Percentiles rank a stretch among this genome's conserved stretches.
These are phyloP conservation scores for Pholiota microspora DNA, from an alignment of 768 basidiomycete genomes.

Conservation along the genomic window DNA sequence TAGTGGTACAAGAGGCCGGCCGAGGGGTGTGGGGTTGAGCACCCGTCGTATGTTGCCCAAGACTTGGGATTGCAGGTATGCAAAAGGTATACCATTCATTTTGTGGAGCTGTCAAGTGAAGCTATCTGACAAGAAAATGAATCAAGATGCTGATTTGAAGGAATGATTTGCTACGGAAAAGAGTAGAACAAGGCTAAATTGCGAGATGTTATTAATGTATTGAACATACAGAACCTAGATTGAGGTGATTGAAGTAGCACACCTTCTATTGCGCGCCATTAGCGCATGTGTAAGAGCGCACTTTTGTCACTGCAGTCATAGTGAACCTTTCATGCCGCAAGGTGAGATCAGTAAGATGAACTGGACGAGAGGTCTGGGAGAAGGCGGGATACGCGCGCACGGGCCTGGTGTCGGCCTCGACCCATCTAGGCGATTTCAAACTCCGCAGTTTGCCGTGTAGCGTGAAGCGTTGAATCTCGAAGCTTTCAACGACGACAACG, in stretches of 20 bases:
- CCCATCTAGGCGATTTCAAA: slow-evolving; percentile 30
- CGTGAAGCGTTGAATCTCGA: background rate
- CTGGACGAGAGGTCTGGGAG: background rate
- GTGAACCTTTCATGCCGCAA: no score
- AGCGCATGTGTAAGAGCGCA: no score
- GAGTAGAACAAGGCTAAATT: background rate
- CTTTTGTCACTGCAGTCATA: no score
- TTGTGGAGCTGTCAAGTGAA: no score
- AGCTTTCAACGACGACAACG: background rate
- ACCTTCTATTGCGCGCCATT: no score
- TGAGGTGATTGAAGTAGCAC: background rate
- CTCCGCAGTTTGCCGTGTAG: slow-evolving; percentile 22
- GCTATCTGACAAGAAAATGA: no score
- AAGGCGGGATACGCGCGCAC: slow-evolving; percentile 13
- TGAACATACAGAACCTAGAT: background rate
- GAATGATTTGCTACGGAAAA: background rate
- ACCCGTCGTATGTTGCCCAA: background rate
- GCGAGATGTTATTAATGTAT: background rate
- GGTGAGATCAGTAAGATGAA: no score
- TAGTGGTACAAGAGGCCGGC: background rate
- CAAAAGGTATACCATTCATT: background rate
- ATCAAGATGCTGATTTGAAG: background rate
- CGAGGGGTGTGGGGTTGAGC: background rate
- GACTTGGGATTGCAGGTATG: background rate
- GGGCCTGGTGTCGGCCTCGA: slow-evolving; percentile 19